Conservation (phyloP, 371 early-diverging fungal species). For the Apophysomyces variabilis region DNA sequence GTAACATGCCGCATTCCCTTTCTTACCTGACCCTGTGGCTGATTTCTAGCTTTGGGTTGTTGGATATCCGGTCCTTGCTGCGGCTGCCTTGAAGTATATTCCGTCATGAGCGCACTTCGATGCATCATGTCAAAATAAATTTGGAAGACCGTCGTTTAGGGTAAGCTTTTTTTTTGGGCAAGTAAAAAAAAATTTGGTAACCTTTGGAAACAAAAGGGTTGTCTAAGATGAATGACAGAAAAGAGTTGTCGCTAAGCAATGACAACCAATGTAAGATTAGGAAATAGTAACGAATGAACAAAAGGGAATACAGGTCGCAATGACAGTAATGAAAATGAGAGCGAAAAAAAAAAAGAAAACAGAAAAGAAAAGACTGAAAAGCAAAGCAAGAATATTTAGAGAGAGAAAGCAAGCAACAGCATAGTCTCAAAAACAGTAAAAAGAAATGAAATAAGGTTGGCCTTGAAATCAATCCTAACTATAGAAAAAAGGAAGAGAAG, state of each 20-base stretch:
- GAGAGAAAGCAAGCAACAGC: not conserved
- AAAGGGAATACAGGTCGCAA: not conserved
- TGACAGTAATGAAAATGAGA: not conserved
- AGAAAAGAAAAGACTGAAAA: not conserved
- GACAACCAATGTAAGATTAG: too few relatives aligned
- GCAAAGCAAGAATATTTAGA: not conserved
- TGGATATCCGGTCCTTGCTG: constrained; percentile 27
- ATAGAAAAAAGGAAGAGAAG: not conserved
- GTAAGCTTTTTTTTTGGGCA: too few relatives aligned
- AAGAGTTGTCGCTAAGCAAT: too few relatives aligned
- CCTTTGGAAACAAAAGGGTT: not conserved
- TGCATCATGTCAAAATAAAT: constrained; percentile 11
- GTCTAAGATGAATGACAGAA: not conserved
- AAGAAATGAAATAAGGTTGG: constrained; percentile 8
- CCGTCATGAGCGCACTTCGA: constrained; percentile 18
- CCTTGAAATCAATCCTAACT: constrained; percentile 1
- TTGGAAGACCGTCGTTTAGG: not conserved
- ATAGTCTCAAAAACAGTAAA: constrained; percentile 10
- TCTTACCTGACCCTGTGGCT: constrained; percentile 33
- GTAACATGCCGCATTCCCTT: constrained; percentile 3
- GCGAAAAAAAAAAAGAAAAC: constrained; percentile 5
- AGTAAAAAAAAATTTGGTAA: not conserved
- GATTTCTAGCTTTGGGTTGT: constrained; percentile 32
- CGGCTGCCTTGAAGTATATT: constrained; percentile 12
- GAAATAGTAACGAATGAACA: not conserved